Evolutionary conservation across 257 asterid genomes (phyloP).

Genomic region (Eucommia ulmoides): DNA sequence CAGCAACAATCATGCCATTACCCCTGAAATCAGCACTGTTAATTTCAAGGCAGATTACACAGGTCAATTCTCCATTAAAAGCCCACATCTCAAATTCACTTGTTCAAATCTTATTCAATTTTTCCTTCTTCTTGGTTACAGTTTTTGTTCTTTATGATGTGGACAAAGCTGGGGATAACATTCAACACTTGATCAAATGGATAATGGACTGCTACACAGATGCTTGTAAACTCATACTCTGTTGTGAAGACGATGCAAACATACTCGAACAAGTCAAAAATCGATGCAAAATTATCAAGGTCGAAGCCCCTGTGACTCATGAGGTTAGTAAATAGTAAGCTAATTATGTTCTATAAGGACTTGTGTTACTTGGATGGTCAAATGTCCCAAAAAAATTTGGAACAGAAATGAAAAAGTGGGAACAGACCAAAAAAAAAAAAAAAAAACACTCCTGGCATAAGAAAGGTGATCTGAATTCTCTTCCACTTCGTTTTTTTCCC

Average conservation of each 20-base stretch:
- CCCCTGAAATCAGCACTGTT: slow-evolving; percentile 55
- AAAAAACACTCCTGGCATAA: too few relatives aligned
- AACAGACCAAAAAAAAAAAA: too few relatives aligned
- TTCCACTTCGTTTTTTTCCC: neutral
- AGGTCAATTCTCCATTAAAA: slow-evolving; percentile 24
- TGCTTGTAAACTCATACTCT: slow-evolving; percentile 63
- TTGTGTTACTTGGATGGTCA: too few relatives aligned
- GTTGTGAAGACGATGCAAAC: slow-evolving; percentile 60
- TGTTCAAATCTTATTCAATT: neutral
- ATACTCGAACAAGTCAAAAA: slow-evolving; percentile 55
- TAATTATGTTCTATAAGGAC: too few relatives aligned
- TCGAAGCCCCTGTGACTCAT: slow-evolving; percentile 55
- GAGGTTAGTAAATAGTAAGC: too few relatives aligned
- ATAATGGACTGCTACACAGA: slow-evolving; percentile 78
- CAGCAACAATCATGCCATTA: slow-evolving; percentile 36
- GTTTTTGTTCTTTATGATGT: slow-evolving; percentile 64
- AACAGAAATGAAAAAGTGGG: too few relatives aligned
- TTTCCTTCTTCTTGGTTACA: slow-evolving; percentile 14
- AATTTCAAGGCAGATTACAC: slow-evolving; percentile 41
- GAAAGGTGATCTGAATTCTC: slow-evolving; percentile 1
- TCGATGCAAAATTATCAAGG: slow-evolving; percentile 45
- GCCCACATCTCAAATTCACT: neutral
- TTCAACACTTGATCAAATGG: slow-evolving; percentile 77
- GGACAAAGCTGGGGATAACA: slow-evolving; percentile 70
- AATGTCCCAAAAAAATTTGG: too few relatives aligned